phyloP scores from a whole-genome alignment of 2,329 filamentous ascomycete genomes.

The Epichloe scottii region DNA sequence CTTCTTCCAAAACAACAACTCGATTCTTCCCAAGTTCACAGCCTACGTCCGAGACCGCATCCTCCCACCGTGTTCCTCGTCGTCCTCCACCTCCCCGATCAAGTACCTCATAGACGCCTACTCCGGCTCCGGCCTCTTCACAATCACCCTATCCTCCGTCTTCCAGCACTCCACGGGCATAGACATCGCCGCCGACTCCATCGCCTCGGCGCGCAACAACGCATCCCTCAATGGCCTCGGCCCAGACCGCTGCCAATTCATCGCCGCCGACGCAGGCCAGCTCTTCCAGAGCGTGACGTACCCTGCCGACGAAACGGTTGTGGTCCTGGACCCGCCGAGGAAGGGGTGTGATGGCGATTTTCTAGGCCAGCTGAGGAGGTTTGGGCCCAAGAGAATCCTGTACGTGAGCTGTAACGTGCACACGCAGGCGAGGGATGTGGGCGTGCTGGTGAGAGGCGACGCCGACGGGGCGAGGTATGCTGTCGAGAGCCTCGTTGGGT shows the following conservation, averaged over 20 bases:
- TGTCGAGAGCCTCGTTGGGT: slow-evolving; percentile 82
- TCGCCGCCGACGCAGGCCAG: slow-evolving; percentile 73
- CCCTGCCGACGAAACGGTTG: slow-evolving; percentile 67
- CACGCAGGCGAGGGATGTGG: slow-evolving; percentile 88
- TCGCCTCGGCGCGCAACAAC: slow-evolving; percentile 67
- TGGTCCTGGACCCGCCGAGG: slow-evolving; percentile 93
- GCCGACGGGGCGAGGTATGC: slow-evolving; percentile 48
- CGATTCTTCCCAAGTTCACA: slow-evolving; percentile 79
- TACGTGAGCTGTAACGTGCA: slow-evolving; percentile 99
- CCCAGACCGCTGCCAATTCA: slow-evolving; percentile 60
- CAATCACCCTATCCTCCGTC: slow-evolving; percentile 74
- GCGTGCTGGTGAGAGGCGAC: slow-evolving; percentile 65
- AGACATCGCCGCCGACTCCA: slow-evolving; percentile 72
- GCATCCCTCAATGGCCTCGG: slow-evolving; percentile 63
- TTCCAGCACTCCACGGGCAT: slow-evolving; percentile 82
- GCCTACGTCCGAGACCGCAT: slow-evolving; percentile 74
- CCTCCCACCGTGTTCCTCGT: slow-evolving; percentile 36
- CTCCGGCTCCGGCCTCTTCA: slow-evolving; percentile 94
- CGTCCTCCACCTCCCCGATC: slow-evolving; percentile 37
- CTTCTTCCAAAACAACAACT: slow-evolving; percentile 99
- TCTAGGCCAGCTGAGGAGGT: slow-evolving; percentile 64
- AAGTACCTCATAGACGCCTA: slow-evolving; percentile 94
- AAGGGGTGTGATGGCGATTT: slow-evolving; percentile 90
- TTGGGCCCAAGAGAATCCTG: slow-evolving; percentile 66
- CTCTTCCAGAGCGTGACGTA: slow-evolving; percentile 69